These are phyloP conservation scores for Leucoagaricus sp. DNA, from an alignment of 1,284 basidiomycete genomes.

Conservation along the genomic window DNA sequence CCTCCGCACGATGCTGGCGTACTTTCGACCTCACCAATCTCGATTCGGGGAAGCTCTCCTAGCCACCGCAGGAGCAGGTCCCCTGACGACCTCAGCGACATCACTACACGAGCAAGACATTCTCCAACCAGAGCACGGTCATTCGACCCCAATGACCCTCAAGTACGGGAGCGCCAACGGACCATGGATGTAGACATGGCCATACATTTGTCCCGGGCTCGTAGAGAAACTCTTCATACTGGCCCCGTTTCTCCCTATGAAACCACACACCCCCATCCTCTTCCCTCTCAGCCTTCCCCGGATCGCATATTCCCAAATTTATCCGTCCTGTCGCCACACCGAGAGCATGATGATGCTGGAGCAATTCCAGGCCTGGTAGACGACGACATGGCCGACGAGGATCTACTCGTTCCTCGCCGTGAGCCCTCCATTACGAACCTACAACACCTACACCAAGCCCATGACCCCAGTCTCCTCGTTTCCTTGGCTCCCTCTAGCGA, in stretches of 20 bases:
- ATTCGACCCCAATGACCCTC: conserved; percentile 67
- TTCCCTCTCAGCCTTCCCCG: conserved; percentile 30
- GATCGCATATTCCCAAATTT: conserved; percentile 19
- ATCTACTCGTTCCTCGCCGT: conserved; percentile 24
- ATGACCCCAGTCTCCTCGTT: conserved; percentile 51
- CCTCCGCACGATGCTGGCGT: conserved; percentile 22
- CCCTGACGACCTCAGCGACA: conserved; percentile 44
- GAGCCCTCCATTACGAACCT: conserved; percentile 28
- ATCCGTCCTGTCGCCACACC: conserved; percentile 8
- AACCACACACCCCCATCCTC: conserved; percentile 20
- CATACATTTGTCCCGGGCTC: conserved; percentile 74
- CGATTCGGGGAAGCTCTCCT: conserved; percentile 40
- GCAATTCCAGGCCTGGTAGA: conserved; percentile 16
- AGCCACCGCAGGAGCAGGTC: conserved; percentile 42
- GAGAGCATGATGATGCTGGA: conserved; percentile 11
- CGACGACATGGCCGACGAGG: conserved; percentile 28
- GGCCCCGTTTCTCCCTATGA: conserved; percentile 19
- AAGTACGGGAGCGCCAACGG: conserved; percentile 76
- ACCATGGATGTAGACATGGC: conserved; percentile 87
- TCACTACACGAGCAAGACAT: conserved; percentile 45
- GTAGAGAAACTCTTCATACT: conserved; percentile 59
- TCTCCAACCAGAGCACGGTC: conserved; percentile 67
- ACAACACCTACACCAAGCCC: conserved; percentile 42
- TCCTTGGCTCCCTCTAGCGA: conserved; percentile 24
- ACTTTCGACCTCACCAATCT: conserved; percentile 45